These are phyloP conservation scores for Tilletiaria anomala DNA, from an alignment of 1,284 basidiomycete genomes.

Conservation along the genomic window DNA sequence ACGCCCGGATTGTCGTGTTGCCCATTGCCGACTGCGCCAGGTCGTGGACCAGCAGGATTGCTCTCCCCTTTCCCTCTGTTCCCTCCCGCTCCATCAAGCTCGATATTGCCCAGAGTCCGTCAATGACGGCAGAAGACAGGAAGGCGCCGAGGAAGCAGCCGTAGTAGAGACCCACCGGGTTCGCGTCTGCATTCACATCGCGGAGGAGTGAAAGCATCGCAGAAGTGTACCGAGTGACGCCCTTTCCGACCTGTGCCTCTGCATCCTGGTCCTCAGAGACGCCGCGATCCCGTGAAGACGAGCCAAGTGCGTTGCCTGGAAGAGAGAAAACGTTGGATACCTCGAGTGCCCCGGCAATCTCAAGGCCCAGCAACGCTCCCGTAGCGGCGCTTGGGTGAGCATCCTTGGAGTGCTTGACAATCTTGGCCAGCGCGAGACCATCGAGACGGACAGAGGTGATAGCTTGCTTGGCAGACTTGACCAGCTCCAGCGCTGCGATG, in stretches of 20 bases:
- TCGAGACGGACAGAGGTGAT: constrained; percentile 34
- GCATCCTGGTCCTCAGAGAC: constrained; percentile 26
- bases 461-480: no score
- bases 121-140: constrained; percentile 65
- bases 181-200: constrained; percentile 86
- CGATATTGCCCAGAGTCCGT: constrained; percentile 46
- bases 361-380: constrained; percentile 34
- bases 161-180: constrained; percentile 92
- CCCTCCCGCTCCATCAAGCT: constrained; percentile 36
- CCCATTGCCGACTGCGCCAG: constrained; percentile 50
- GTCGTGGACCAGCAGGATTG: constrained; percentile 35
- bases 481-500: background rate
- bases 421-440: constrained; percentile 36
- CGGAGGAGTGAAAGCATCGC: constrained; percentile 73
- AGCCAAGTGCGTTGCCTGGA: constrained; percentile 10
- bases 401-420: constrained; percentile 38
- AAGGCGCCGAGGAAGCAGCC: constrained; percentile 59
- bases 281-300: constrained; percentile 4
- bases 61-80: constrained; percentile 29
- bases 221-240: constrained; percentile 51
- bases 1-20: constrained; percentile 80
- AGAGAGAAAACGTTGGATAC: constrained; percentile 34
- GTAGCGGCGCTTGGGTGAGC: constrained; percentile 31
- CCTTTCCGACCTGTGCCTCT: constrained; percentile 25
- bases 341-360: constrained; percentile 32